A percentile compares a stretch with the other conserved stretches of the same genome.
Conservation (phyloP, 2,329 filamentous ascomycete species). For the Alternaria brassicicola region DNA sequence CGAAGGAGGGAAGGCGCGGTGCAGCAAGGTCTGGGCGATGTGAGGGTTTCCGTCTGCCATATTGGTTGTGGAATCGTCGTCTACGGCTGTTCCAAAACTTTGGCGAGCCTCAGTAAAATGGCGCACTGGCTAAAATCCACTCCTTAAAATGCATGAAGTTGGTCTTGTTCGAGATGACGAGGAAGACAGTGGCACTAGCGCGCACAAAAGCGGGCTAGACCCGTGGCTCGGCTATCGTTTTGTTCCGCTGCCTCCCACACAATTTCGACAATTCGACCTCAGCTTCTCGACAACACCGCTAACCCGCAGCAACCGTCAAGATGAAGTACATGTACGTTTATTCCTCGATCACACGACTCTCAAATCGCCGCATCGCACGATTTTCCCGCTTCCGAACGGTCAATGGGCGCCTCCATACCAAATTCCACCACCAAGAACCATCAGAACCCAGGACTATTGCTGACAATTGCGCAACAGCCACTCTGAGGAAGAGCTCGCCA, state of each 20-base stretch:
- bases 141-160: not conserved
- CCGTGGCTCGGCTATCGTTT: constrained; percentile 24
- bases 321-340: constrained; percentile 88
- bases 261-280: constrained; percentile 19
- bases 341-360: constrained; percentile 11
- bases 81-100: not conserved
- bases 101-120: not conserved
- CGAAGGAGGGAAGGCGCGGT: constrained; percentile 78
- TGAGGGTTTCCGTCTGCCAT: constrained; percentile 29
- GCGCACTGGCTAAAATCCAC: not conserved
- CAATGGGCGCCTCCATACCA: constrained; percentile 18
- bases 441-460: constrained; percentile 25
- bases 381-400: constrained; percentile 17
- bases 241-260: constrained; percentile 15
- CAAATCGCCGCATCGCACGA: constrained; percentile 23
- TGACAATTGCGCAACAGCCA: constrained; percentile 60
- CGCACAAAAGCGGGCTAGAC: constrained; percentile 13
- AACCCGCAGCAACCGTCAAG: constrained; percentile 62
- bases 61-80: not conserved
- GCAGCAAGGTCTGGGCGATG: constrained; percentile 65
- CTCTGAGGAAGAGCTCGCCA: constrained; percentile 91
- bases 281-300: constrained; percentile 40
- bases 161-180: constrained; percentile 3
- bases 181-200: constrained; percentile 9
- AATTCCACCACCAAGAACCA: constrained; percentile 19